phyloP scores from a whole-genome alignment of 129 eudicot species.

The Mikania micrantha region DNA sequence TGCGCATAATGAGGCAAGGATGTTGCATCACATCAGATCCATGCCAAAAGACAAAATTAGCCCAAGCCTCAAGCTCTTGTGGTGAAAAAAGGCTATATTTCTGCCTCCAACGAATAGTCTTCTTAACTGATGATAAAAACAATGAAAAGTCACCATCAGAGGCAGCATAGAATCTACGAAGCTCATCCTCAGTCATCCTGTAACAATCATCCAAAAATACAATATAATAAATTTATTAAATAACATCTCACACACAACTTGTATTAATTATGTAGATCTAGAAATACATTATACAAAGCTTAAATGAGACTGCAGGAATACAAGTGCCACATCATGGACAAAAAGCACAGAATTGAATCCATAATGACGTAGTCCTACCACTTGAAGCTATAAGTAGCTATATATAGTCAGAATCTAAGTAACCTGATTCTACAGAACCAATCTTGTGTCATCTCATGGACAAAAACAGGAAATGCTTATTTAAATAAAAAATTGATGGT shows the following conservation, averaged over 20 bases:
- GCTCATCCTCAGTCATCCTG: slow-evolving; percentile 63
- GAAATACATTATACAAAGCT: not conserved
- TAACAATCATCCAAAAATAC: slow-evolving; percentile 15
- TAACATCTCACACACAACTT: not conserved
- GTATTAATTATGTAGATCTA: not conserved
- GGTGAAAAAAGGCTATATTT: slow-evolving; percentile 42
- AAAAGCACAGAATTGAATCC: not conserved
- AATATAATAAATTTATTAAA: not conserved
- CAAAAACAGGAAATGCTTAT: not conserved
- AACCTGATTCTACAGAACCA: not conserved
- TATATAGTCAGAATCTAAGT: not conserved
- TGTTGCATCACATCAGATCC: slow-evolving; percentile 46
- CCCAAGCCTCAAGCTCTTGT: slow-evolving; percentile 69
- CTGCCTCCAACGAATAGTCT: slow-evolving; percentile 67
- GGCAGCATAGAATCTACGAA: slow-evolving; percentile 51
- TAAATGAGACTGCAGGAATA: not conserved
- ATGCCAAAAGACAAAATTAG: slow-evolving; percentile 65
- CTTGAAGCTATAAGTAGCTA: not conserved
- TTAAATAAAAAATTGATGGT: not conserved
- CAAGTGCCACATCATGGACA: not conserved
- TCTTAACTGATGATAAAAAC: slow-evolving; percentile 50
- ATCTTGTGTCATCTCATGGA: slow-evolving; percentile 1
- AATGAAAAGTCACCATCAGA: slow-evolving; percentile 51
- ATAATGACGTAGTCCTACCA: not conserved
- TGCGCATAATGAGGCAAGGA: slow-evolving; percentile 60